Evolutionary conservation across 768 basidiomycete species (phyloP).

Genomic region (Naganishia kalamii): DNA sequence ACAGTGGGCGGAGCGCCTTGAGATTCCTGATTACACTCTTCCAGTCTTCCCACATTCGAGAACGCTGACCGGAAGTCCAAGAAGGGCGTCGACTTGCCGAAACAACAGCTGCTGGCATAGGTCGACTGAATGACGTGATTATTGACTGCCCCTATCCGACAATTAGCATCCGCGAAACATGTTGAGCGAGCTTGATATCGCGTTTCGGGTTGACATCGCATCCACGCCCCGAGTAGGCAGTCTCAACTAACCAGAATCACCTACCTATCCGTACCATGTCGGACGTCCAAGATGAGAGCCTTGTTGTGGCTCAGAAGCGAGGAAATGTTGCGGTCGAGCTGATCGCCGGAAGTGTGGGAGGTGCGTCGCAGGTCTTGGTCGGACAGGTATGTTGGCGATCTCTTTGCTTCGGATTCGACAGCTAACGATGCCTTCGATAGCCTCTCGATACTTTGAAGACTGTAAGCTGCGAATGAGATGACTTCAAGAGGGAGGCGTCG

Average conservation of each 20-base stretch:
- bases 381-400: slow-evolving; percentile 60
- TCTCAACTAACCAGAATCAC: too few relatives aligned
- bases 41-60: too few relatives aligned
- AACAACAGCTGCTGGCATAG: neutral
- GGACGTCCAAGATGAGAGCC: neutral
- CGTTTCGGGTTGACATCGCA: neutral
- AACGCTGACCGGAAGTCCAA: too few relatives aligned
- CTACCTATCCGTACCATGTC: neutral
- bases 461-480: slow-evolving; percentile 21
- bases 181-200: neutral
- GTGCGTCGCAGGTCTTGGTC: slow-evolving; percentile 92
- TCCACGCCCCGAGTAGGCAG: too few relatives aligned
- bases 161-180: slow-evolving; percentile 1
- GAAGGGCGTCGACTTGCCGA: too few relatives aligned
- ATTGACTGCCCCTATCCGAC: neutral
- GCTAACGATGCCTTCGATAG: slow-evolving; percentile 13
- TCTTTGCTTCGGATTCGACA: neutral
- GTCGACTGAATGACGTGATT: neutral
- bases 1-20: too few relatives aligned
- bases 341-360: slow-evolving; percentile 51
- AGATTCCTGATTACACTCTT: too few relatives aligned
- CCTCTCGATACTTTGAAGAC: slow-evolving; percentile 46
- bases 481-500: neutral
- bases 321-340: slow-evolving; percentile 3
- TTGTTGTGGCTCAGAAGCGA: neutral